These are phyloP conservation scores for Macrocybe gigantea DNA, from an alignment of 768 basidiomycete genomes.

Conservation along the genomic window DNA sequence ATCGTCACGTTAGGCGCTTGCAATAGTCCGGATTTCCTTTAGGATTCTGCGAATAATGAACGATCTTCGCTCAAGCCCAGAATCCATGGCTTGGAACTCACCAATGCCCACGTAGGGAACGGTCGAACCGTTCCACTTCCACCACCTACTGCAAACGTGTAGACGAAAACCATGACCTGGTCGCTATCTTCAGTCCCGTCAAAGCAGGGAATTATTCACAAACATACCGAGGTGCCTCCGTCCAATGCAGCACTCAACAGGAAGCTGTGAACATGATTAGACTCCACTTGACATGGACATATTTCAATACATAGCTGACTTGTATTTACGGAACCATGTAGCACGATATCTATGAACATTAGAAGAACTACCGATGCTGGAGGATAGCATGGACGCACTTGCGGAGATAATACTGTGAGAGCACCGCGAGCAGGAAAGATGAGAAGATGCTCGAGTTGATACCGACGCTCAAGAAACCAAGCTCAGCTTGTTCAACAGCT, in stretches of 20 bases:
- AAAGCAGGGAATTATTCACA: too few relatives aligned
- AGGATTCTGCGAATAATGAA: constrained; percentile 6
- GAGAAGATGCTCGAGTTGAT: constrained; percentile 50
- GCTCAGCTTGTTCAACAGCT: constrained; percentile 17
- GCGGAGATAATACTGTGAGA: constrained; percentile 42
- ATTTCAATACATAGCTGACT: constrained; percentile 12
- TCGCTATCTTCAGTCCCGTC: constrained; percentile 16
- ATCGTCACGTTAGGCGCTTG: constrained; percentile 13
- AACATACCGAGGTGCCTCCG: constrained; percentile 39
- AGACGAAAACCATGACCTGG: constrained; percentile 39
- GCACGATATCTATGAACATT: constrained; percentile 25
- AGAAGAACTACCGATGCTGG: too few relatives aligned
- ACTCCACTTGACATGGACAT: constrained; percentile 1
- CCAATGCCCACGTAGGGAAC: constrained; percentile 34
- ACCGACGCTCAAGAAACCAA: constrained; percentile 47
- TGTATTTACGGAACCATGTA: constrained; percentile 45
- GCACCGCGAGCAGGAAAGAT: constrained; percentile 36
- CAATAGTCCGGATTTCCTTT: constrained; percentile 18
- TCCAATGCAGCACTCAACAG: constrained; percentile 45
- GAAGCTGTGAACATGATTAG: constrained; percentile 20
- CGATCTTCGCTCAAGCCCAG: constrained; percentile 8
- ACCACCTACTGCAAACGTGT: constrained; percentile 38
- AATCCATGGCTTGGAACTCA: constrained; percentile 12
- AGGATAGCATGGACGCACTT: constrained; percentile 15
- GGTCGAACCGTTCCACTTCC: constrained; percentile 31